Evolutionary conservation across 2,329 filamentous ascomycete species (phyloP), one percentile per base, ranked within the genome.

Genomic region (Fusarium abutilonis): DNA sequence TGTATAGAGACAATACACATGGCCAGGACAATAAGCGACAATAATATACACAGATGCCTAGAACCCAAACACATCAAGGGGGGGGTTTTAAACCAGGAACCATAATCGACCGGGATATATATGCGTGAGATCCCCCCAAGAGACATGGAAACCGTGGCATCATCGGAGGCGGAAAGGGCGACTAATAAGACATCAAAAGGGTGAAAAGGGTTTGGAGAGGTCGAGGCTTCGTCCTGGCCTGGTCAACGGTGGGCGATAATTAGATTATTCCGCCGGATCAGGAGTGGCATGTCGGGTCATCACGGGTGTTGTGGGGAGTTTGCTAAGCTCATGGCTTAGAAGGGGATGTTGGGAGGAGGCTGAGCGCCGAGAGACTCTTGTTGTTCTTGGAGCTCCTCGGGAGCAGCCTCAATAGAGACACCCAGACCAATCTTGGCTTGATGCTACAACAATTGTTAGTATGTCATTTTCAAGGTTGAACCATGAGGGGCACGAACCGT

Each of bases 351-450:
- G 64, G 83, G 77, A 46, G 76, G 73, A 46, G 73, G 66, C 69
- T 84, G 82, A 54, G 79, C 77, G 55, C 82, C 83, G 44, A 83
- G 71, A 59, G 77, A 75, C 76, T 92, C 89, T 77, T 93, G 90
- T 79, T 93, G 90, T 77, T 93, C 89, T 83, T 95, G 91, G 68
- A 96, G 81, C 76, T 96, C 92, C 76, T 96, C 93, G 52, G 88
- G 86, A 46, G 88, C 88, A 48, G 91, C 87, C 82, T 97, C 93
- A 68, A 97, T 92, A 43, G 93, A 96, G 70, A 99, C 92, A 60
- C 92, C 93, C 65, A 99, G 85, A 69, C 95, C 95, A 70, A 98
- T 86, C 84, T 98, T 98, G 70, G 94, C 92, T 81, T 90, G 86
- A 88, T 95, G 92, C 95, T 99, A 70, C 48, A 52, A 21, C 10